Evolutionary conservation across 306 rosid genomes (phyloP), one percentile per base, ranked within the genome.

Genomic region (Prunus kanzakura): DNA sequence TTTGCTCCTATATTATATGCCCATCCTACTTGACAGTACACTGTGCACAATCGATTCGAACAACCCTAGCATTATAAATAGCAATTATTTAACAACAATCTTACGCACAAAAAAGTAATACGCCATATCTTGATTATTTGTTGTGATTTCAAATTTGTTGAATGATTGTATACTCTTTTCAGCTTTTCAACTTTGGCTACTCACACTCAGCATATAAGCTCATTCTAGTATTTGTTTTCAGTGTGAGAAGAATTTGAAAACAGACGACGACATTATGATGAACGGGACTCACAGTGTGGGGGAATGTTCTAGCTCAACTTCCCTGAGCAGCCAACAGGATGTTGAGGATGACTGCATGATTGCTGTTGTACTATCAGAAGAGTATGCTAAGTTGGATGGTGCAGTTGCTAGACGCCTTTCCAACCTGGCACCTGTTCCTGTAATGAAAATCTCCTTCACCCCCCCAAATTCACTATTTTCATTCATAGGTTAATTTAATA

Each of bases 321-420:
- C 95, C 62, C 76, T 69, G 52, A 85, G 89, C 79, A 83, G 89
- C 75, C 91, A 88, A 75, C 87, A 65, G 64, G 88, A 85, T 71
- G 51, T 79, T 74, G 87, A 87, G 67, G 91, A 93, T 85, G 98
- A 93, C 69, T 80, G 76, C 67, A 93, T 93, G 98, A 93, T 93
- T 75, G 98, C 97, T 74, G 63, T 71, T 76, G 84, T 84, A 4
- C 82, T 93, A 43, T 76, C 98, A 3, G 98, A 93, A 83, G 98
- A 89, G 82, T 91, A 93, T 71, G 93, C 98, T 61, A 78, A 91
- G 8, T 80, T 91, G 70, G 93, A 93, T 61, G 96, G 91, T 64
- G 84, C 85, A 25, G 85, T 88, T 49, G 88, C 86, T 29, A 78
- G 81, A 58, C 93, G 89, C 82, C 97, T 91, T 67, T 61, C 95